A percentile compares a stretch with the other conserved stretches of the same genome.
These are phyloP conservation scores for Uronychia setigera DNA, from an alignment of 73 alveolate genomes.

Conservation along the genomic window DNA sequence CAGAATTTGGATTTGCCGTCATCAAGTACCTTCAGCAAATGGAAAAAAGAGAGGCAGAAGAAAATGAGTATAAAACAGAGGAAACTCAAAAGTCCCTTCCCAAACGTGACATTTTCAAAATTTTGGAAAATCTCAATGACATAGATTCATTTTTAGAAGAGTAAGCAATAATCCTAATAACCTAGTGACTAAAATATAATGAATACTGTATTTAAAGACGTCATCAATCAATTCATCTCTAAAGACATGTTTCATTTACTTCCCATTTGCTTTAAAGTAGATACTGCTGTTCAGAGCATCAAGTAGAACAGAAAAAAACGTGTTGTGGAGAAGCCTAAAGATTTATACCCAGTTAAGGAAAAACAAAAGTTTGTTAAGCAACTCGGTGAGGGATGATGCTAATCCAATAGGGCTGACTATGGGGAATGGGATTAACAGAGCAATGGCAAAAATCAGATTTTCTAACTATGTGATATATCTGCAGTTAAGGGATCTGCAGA, in stretches of 20 bases:
- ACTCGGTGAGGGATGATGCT: background rate
- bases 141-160: background rate
- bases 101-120: background rate
- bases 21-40: background rate
- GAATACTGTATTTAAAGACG: background rate
- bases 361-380: background rate
- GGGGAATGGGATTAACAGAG: background rate
- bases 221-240: background rate
- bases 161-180: background rate
- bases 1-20: background rate
- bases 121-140: background rate
- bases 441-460: background rate
- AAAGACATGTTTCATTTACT: background rate
- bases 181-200: background rate
- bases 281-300: background rate
- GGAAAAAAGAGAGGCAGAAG: too few species aligned
- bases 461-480: background rate
- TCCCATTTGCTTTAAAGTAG: background rate
- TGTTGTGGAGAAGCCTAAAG: background rate
- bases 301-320: background rate
- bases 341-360: background rate
- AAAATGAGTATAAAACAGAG: too few species aligned
- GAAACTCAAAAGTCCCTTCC: too few species aligned
- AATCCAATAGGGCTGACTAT: background rate
- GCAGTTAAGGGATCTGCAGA: background rate